phyloP scores from a whole-genome alignment of 768 basidiomycete genomes.

The Boletellus ananas region DNA sequence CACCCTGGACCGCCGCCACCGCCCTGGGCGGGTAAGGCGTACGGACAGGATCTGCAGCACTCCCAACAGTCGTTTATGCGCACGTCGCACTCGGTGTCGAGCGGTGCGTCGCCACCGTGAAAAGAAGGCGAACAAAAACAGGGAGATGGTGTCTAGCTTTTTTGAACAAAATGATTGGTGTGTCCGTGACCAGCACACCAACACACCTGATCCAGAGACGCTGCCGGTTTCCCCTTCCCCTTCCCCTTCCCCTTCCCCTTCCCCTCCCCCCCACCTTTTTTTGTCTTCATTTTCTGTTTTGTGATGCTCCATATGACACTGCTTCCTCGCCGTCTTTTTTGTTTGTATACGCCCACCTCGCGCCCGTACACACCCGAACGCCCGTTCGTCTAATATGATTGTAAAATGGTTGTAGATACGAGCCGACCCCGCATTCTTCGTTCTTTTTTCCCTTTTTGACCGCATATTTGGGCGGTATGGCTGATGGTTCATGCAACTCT shows the following conservation, averaged over 20 bases:
- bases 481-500: no score
- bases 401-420: background rate
- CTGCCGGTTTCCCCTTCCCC: background rate
- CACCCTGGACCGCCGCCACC: slow-evolving; percentile 24
- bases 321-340: background rate
- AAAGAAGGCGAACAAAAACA: background rate
- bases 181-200: no score
- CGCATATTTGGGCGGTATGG: no score
- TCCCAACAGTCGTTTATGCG: slow-evolving; percentile 48
- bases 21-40: slow-evolving; percentile 24
- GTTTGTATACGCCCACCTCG: background rate
- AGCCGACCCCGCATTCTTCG: background rate
- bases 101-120: slow-evolving; percentile 34
- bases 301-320: background rate
- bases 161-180: no score
- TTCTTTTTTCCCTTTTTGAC: background rate
- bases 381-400: background rate
- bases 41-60: slow-evolving; percentile 24
- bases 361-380: background rate
- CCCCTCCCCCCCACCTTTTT: no score
- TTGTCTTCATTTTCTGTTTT: background rate
- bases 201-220: background rate
- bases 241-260: background rate
- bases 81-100: slow-evolving; percentile 41
- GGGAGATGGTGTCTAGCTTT: background rate